phyloP scores from a whole-genome alignment of 2,329 filamentous ascomycete genomes.

The Sordariomycetes sp. region DNA sequence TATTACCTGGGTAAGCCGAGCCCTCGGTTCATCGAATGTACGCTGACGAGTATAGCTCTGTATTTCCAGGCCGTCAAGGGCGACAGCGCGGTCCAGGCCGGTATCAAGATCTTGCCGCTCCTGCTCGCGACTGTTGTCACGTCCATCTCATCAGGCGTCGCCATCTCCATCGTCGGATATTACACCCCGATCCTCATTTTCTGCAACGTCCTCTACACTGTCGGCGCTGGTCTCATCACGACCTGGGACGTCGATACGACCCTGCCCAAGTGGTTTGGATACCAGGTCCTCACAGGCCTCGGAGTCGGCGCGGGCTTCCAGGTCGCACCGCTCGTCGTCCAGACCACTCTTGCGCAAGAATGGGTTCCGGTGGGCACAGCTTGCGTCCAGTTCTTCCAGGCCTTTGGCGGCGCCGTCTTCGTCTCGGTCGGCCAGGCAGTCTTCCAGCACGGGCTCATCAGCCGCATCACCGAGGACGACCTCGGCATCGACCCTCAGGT shows the following conservation, averaged over 20 bases:
- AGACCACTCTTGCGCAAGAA: slow-evolving; percentile 31
- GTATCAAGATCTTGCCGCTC: slow-evolving; percentile 11
- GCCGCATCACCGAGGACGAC: slow-evolving; percentile 17
- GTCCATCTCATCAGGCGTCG: slow-evolving; percentile 31
- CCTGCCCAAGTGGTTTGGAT: slow-evolving; percentile 45
- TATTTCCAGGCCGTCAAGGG: slow-evolving; percentile 33
- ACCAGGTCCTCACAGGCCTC: slow-evolving; percentile 45
- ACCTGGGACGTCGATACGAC: slow-evolving; percentile 38
- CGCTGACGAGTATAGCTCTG: slow-evolving; percentile 14
- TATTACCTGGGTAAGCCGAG: slow-evolving; percentile 35
- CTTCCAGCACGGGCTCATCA: slow-evolving; percentile 8
- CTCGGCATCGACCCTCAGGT: slow-evolving; percentile 9
- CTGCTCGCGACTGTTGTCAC: slow-evolving; percentile 22
- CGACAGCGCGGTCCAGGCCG: slow-evolving; percentile 16
- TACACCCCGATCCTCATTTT: slow-evolving; percentile 29
- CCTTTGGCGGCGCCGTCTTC: slow-evolving; percentile 25
- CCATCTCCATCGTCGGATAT: slow-evolving; percentile 18
- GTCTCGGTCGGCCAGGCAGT: slow-evolving; percentile 10
- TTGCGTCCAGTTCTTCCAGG: slow-evolving; percentile 25
- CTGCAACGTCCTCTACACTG: slow-evolving; percentile 27
- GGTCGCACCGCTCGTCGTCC: slow-evolving; percentile 37
- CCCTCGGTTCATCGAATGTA: slow-evolving; percentile 9
- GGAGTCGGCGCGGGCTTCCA: slow-evolving; percentile 42
- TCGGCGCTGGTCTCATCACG: slow-evolving; percentile 45
- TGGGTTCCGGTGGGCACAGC: slow-evolving; percentile 8